A percentile compares a stretch with the other conserved stretches of the same genome.
Conservation (phyloP, 2,329 filamentous ascomycete genomes). For the Trichoderma sp. region DNA sequence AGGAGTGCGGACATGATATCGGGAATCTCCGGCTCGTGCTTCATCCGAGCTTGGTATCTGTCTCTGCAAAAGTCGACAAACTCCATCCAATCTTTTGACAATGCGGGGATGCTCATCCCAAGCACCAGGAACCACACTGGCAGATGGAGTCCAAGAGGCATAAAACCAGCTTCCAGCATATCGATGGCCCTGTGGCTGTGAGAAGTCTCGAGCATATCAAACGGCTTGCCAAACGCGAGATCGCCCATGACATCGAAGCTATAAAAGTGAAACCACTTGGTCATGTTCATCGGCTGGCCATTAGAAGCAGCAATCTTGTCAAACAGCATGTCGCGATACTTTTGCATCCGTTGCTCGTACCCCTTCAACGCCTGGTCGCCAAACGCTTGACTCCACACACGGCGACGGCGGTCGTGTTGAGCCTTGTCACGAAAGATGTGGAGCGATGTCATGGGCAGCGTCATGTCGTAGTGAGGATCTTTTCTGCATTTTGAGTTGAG, state of each 20-base stretch:
- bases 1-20: not conserved
- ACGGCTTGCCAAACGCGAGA: slow-evolving; percentile 44
- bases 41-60: not conserved
- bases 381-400: not conserved
- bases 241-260: slow-evolving; percentile 48
- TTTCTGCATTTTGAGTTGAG: not conserved
- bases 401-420: not conserved
- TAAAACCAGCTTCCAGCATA: not conserved
- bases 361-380: not conserved
- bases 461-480: not conserved
- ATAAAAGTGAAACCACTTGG: slow-evolving; percentile 43
- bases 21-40: not conserved
- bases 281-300: slow-evolving; percentile 34
- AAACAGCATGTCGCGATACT: not conserved
- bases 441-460: not conserved
- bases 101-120: not conserved
- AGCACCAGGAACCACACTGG: not conserved
- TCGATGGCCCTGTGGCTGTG: not conserved
- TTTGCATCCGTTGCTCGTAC: not conserved
- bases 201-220: slow-evolving; percentile 40
- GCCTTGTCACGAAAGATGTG: not conserved
- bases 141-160: not conserved
- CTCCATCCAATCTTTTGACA: not conserved
- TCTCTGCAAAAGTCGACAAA: not conserved
- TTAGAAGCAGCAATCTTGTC: not conserved